Base-by-base conservation (phyloP, 2,329 filamentous ascomycete genomes). In the Rhinocladiella similis region DNA sequence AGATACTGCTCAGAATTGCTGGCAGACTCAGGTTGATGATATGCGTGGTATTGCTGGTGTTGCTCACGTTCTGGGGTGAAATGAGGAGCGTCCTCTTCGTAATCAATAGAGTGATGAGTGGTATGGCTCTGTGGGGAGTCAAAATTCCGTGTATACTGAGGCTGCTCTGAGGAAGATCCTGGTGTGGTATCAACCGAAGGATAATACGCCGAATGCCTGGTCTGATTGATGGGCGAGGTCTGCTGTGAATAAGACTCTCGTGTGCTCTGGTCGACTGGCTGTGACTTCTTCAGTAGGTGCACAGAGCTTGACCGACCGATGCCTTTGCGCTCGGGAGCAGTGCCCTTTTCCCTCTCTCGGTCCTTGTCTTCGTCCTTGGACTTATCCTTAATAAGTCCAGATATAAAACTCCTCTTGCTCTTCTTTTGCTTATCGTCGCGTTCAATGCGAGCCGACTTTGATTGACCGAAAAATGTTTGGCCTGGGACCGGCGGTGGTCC, bases 1-100 rank as follows among this genome's bases (percentile, higher is more conserved):
- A 58, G 73, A 75, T 56, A 75, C 68, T 46, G 59, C 71, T 76
- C 25, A 70, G 74, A 47, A 70, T 67, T 72, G 75, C 73, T 66
- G 63, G 70, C 60, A 48, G 50, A 50, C 20, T 54, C 54, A n/a
- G 45, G 22, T 39, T 59, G 60, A 16, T 60, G 62, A 43, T 65
- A 63, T n/a, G 59, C 47, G 33, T 62, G 61, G 35, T 63, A 63
- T 47, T 53, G 38, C 38, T 33, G 29, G 6, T 33, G 29, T 43
- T 43, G 25, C 36, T 61, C 59, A 14, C 54, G 55, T 50, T 58
- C 55, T 13, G 59, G 51, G 27, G 50, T 56, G 47, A 61, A 63
- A 27, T 54, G 53, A 33, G 62, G 56, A 38, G 56, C 56, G 63
- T 65, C 63, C 49, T 65, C 61, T n/a, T 60, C 51, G 58, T 65